These are phyloP conservation scores for Fusarium odoratissimum DNA, from an alignment of 2,329 filamentous ascomycete genomes.

Conservation along the genomic window DNA sequence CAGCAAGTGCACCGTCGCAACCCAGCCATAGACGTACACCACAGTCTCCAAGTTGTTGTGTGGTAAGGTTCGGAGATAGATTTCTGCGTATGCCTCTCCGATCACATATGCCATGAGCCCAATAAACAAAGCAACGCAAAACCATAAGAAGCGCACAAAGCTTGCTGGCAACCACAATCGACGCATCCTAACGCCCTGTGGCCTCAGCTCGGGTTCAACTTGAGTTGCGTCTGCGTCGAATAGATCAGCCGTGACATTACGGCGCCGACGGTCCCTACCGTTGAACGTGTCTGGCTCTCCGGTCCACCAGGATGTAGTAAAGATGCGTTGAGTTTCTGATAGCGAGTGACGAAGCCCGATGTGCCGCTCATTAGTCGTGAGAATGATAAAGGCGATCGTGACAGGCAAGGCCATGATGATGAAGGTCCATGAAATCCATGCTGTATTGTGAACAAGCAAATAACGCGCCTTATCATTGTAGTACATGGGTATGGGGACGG, in stretches of 20 bases:
- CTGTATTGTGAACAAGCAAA: constrained; percentile 71
- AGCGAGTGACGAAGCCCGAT: constrained; percentile 69
- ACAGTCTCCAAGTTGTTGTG: constrained; percentile 75
- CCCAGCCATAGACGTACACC: constrained; percentile 77
- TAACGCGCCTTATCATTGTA: constrained; percentile 63
- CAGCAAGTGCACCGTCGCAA: constrained; percentile 72
- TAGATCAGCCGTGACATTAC: constrained; percentile 50
- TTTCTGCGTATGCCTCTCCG: constrained; percentile 76
- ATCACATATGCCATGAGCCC: constrained; percentile 74
- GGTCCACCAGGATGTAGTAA: constrained; percentile 74
- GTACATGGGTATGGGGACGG: constrained; percentile 70
- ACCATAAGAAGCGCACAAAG: constrained; percentile 77
- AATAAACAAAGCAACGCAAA: constrained; percentile 71
- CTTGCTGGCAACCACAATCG: constrained; percentile 71
- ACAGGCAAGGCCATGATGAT: constrained; percentile 76
- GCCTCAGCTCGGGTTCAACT: constrained; percentile 40
- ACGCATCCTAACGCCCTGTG: constrained; percentile 55
- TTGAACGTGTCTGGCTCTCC: constrained; percentile 64
- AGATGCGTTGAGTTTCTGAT: constrained; percentile 75
- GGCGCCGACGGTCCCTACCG: constrained; percentile 57
- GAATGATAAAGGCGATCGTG: constrained; percentile 72
- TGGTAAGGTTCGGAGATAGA: constrained; percentile 74
- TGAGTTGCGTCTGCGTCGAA: constrained; percentile 54
- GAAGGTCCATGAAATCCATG: constrained; percentile 77
- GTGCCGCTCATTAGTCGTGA: constrained; percentile 73